These are phyloP conservation scores for Hyphopichia wangnamkhiaoensis DNA, from an alignment of 1,139 yeast species.

Conservation along the genomic window DNA sequence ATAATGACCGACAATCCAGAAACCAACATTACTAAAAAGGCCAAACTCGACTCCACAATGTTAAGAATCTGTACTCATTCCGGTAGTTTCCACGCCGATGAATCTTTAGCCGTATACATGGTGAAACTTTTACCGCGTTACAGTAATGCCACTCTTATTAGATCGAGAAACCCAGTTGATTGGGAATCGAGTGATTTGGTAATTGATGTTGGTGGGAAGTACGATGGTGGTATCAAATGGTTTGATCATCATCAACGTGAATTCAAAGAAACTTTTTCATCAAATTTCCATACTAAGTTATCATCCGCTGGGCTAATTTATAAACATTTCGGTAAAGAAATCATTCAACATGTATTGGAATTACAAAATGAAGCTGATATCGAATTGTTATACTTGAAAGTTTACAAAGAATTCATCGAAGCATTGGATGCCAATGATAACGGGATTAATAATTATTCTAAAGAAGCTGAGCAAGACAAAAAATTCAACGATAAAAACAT, in stretches of 20 bases:
- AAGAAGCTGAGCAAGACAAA: slow-evolving; percentile 39
- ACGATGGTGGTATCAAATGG: slow-evolving; percentile 73
- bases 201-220: slow-evolving; percentile 93
- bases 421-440: slow-evolving; percentile 96
- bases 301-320: slow-evolving; percentile 93
- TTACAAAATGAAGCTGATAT: slow-evolving; percentile 42
- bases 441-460: slow-evolving; percentile 76
- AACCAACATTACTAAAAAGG: slow-evolving; percentile 8
- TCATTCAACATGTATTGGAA: slow-evolving; percentile 50
- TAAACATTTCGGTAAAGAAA: slow-evolving; percentile 88
- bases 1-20: not conserved
- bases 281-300: slow-evolving; percentile 61
- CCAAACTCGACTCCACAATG: slow-evolving; percentile 17
- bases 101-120: slow-evolving; percentile 92
- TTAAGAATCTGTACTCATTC: slow-evolving; percentile 83
- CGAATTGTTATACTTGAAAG: slow-evolving; percentile 66
- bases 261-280: slow-evolving; percentile 39
- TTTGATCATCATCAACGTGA: slow-evolving; percentile 96
- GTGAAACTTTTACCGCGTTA: slow-evolving; percentile 71
- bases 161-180: slow-evolving; percentile 79
- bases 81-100: slow-evolving; percentile 97
- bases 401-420: slow-evolving; percentile 85
- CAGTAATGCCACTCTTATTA: slow-evolving; percentile 63
- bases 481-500: slow-evolving; percentile 45
- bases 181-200: slow-evolving; percentile 91